Base-by-base conservation (phyloP, 257 asterid genomes). In the Lantana camara region DNA sequence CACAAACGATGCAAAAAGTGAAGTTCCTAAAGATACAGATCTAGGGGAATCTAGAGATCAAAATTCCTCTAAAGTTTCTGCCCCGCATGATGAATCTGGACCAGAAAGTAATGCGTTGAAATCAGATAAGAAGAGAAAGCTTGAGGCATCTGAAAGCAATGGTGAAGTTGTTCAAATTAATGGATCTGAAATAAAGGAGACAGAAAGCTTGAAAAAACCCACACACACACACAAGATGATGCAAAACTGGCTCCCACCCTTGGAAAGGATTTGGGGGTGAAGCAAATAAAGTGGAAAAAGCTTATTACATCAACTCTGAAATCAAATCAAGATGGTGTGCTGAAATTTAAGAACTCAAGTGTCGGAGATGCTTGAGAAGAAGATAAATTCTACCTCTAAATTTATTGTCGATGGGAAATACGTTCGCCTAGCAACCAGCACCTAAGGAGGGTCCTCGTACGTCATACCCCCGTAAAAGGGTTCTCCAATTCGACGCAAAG, bases 251-350 rank as follows among this genome's bases (percentile, higher is more conserved):
- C n/a, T n/a, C n/a, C 70, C 16, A 56, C 68, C 23, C 30, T 67
- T 16, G 50, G 49, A 15, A 66, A 66, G 52, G 82, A 80, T 44
- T 50, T 37, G 48, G 67, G 63, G 58, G 69, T 57, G 70, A 80
- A 75, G 80, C 68, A 77, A 63, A 85, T 87, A 51, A 81, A 88
- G 77, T 90, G 97, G 99, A 94, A 90, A 80, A 90, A 86, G 77
- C 84, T 94, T 64, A 90, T 94, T 56, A 70, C 86, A 56, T 78
- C 91, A 47, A 85, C 87, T 60, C 57, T 93, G 69, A 80, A 80
- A 83, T 85, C 95, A 40, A 79, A 80, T 71, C 68, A 87, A 3
- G 88, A 83, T 44, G 92, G 86, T 40, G 62, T 24, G 40, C 37
- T 86, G 71, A 92, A 83, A 69, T 73, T 81, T 2, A 90, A 84